phyloP scores from a whole-genome alignment of 805 yeast species.

The Nakazawaea peltata region DNA sequence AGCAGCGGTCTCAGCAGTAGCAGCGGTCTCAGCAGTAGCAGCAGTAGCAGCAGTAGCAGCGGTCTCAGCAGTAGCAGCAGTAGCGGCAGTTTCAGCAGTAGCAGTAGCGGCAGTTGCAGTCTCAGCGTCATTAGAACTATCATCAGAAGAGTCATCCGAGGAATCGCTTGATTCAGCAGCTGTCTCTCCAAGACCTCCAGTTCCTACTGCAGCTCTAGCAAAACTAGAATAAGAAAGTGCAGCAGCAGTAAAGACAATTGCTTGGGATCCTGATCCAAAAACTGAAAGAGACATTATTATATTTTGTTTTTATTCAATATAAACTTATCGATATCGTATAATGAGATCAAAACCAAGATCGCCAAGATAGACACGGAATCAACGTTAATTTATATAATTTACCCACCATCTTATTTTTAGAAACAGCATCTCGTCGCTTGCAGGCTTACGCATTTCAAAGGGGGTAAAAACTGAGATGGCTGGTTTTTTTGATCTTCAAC shows the following conservation, averaged over 20 bases:
- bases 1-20: conserved; percentile 5
- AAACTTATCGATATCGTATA: too few species aligned
- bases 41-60: not conserved
- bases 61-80: not conserved
- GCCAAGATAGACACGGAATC: too few species aligned
- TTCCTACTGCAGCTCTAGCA: conserved; percentile 6
- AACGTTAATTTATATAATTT: too few species aligned
- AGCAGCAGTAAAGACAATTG: conserved; percentile 4
- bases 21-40: conserved; percentile 1
- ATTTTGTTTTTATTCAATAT: too few species aligned
- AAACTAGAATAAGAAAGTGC: conserved; percentile 4
- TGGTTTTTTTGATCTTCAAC: conserved; percentile 6
- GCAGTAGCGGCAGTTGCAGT: conserved; percentile 5
- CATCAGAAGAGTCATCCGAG: conserved; percentile 7
- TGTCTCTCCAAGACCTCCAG: too few species aligned
- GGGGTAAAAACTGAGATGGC: not conserved
- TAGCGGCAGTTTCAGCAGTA: not conserved
- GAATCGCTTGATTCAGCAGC: too few species aligned
- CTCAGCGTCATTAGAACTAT: conserved; percentile 2
- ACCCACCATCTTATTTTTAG: conserved; percentile 3
- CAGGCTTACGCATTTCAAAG: not conserved
- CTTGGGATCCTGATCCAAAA: conserved; percentile 7
- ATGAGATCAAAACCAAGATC: too few species aligned
- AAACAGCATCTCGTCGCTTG: not conserved
- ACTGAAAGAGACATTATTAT: conserved; percentile 10